Evolutionary conservation across 2,329 filamentous ascomycete genomes (phyloP), one percentile per base, ranked within the genome.

Genomic region (Neophaeococcomyces aloes): DNA sequence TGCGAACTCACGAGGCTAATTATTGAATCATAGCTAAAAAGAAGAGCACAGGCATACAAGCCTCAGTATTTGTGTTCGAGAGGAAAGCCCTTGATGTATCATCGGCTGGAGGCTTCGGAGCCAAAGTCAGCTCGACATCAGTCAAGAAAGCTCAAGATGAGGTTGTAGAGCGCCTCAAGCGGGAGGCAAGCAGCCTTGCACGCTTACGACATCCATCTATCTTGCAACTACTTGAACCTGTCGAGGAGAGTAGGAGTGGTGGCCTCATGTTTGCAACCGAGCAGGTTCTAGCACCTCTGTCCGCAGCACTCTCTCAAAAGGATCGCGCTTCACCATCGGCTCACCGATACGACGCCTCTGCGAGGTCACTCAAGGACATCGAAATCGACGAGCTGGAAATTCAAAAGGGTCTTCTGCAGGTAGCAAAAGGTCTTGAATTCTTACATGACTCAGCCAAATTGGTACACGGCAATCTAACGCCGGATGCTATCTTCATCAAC

Each of bases 341-440:
- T 30, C 46, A 45, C 10, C 33, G 46, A 23, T 34, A 39, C 15
- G 25, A 39, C 18, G 43, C 46, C 10, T 74, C 76, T 47, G 67
- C 72, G 11, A 77, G 79, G 29, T 49, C 46, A 4, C 72, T 86
- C 56, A 75, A 84, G 55, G 88, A 96, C 58, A 65, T 95, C 11
- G 89, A 96, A 61, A 86, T 98, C 49, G 91, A 98, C 59, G 91
- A 96, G 65, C 69, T 98, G 47, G 91, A 98, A 64, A 93, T 96
- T 56, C 91, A 98, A 62, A 98, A 98, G 65, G 91, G 91, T 0
- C 64, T 98, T 50, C 67, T 96, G 48, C 91, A 98, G 62, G 76
- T 98, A 50, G 88, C 83, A 58, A 95, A 95, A 61, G 89, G 88
- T 2, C 70, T 96, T 23, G 89, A 96, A 64, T 96, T 96, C 59